Evolutionary conservation across 2,329 filamentous ascomycete genomes (phyloP).

Genomic region (Neofusicoccum sp.): DNA sequence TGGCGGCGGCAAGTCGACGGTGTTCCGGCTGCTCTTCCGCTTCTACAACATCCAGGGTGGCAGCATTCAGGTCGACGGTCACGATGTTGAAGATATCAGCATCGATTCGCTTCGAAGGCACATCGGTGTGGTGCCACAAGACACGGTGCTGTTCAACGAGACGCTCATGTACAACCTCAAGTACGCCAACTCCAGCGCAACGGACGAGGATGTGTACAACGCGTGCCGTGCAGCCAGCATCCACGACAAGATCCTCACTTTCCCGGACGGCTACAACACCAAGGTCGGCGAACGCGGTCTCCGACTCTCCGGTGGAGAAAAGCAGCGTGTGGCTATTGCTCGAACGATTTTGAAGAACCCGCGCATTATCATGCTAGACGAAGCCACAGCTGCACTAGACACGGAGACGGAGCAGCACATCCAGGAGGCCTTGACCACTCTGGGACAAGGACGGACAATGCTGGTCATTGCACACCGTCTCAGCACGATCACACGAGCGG

Average conservation of each 20-base stretch:
- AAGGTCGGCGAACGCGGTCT: constrained; percentile 89
- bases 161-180: constrained; percentile 91
- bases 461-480: constrained; percentile 83
- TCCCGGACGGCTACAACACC: constrained; percentile 84
- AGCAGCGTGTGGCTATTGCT: constrained; percentile 90
- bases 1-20: constrained; percentile 92
- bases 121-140: constrained; percentile 95
- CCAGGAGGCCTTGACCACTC: constrained; percentile 76
- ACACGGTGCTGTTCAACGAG: constrained; percentile 94
- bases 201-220: constrained; percentile 75
- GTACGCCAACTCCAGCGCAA: constrained; percentile 79
- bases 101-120: constrained; percentile 89
- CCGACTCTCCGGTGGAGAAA: constrained; percentile 84
- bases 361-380: constrained; percentile 87
- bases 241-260: constrained; percentile 85
- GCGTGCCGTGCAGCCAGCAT: constrained; percentile 87
- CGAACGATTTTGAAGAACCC: constrained; percentile 91
- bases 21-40: constrained; percentile 92
- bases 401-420: constrained; percentile 93
- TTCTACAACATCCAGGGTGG: constrained; percentile 88
- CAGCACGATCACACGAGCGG: constrained; percentile 55
- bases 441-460: constrained; percentile 84
- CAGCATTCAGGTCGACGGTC: constrained; percentile 78
- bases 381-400: constrained; percentile 88
- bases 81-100: constrained; percentile 79